Base-by-base conservation (phyloP, 306 rosid species). In the Betula pendula region DNA sequence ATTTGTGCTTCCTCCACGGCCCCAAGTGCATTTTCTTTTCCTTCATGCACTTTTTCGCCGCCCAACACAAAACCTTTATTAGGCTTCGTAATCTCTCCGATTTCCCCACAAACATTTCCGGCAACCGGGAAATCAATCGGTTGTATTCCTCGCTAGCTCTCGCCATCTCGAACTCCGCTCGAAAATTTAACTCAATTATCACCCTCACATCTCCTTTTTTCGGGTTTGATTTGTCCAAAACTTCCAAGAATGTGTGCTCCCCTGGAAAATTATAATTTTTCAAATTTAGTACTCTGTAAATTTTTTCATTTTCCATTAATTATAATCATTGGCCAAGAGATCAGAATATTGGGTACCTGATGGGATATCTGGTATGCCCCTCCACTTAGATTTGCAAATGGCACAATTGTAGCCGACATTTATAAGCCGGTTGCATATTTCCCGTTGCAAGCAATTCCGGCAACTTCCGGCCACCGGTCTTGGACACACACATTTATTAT, bases 1-100 rank as follows among this genome's bases (percentile, higher is more conserved):
- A 94, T 75, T 86, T 86, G 16, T 85, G 90, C 81, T 86, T 94
- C 79, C 98, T 89, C 98, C 97, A 94, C 42, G 98, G 98, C 0
- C 85, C 92, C 66, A 94, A 76, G 74, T 91, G 94, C 93, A 94
- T 88, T 38, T 91, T 91, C 85, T 90, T 91, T 77, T 94, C 96
- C 88, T 88, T 90, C 97, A 91, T 91, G 82, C 94, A 91, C 60
- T 77, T 88, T 76, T 94, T 90, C 10, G 89, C 94, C 22, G 94
- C 90, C 15, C 85, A 51, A 81, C 98, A 94, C 84, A 94, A 43
- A n/a, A 91, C 86, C 86, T 89, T 90, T 22, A 89, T 80, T 56
- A 86, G 29, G 2, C 35, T 71, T 68, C 82, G 25, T 53, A 94
- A 68, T 10, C 89, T 90, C 72, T 91, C 97, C 6, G 90, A 2